Base-by-base conservation (phyloP, 2,329 filamentous ascomycete genomes). In the Phyllosticta paracitricarpa region DNA sequence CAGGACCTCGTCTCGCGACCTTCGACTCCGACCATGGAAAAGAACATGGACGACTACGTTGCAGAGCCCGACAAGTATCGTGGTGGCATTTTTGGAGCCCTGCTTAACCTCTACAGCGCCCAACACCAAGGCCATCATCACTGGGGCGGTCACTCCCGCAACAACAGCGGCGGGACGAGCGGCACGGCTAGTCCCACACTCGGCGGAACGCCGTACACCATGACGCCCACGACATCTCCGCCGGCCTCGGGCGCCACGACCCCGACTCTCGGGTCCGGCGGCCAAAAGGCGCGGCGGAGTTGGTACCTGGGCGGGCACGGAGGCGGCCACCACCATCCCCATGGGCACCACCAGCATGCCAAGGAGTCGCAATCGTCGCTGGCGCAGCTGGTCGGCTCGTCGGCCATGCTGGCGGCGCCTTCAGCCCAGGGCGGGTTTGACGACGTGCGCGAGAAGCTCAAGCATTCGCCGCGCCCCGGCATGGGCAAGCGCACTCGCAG, bases 11-110 rank as follows among this genome's bases (percentile, higher is more conserved):
- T 61, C 51, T 82, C 80, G 17, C 80, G 79, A 17, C 76, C 77
- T 53, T 72, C 76, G 6, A 82, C 80, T 2, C 81, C 78, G 1
- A 72, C 72, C 1, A 72, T 76, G 52, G 77, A 79, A 54, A 69
- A 74, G 51, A 78, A 83, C 53, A 78, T 81, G 24, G 80, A 81
- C 56, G 81, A 83, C 61, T 89, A 89, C 68, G 82, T 89, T 19
- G 84, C 86, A 54, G 79, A 80, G 52, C 89, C 89, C 4, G 75
- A 79, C 24, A 82, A 86, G 64, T 92, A 89, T 70, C 84, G 86
- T 57, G 87, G 86, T 30, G 89, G 90, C 30, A 83, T 93, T 55
- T 77, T 95, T 1, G 85, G 86, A 2, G 87, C 85, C 0, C 76
- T 95, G 0, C 76, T 94, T 57, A 89, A 86, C 71, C 78, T 91